Evolutionary conservation across 176 grass and related monocot genomes (phyloP).

Genomic region (Ampelocalamus luodianensis): DNA sequence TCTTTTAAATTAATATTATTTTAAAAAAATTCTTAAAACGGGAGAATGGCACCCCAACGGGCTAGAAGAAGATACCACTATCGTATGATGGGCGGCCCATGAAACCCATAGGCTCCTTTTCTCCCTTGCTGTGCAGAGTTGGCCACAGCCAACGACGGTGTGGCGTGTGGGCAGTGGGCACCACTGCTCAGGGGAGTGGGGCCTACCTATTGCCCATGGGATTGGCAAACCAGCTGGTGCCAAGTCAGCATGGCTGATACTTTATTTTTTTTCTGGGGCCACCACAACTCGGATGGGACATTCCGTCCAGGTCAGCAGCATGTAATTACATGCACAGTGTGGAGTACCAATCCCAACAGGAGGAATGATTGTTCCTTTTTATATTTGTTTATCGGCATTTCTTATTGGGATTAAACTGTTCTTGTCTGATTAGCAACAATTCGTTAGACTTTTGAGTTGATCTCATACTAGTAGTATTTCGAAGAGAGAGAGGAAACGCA

Average conservation of each 20-base stretch:
- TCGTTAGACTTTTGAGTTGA: background rate
- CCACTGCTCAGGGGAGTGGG: background rate
- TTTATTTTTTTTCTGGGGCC: constrained; percentile 17
- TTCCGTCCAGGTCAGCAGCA: constrained; percentile 32
- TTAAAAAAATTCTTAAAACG: too few species aligned
- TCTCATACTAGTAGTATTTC: background rate
- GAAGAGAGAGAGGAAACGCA: background rate
- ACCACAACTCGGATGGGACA: constrained; percentile 35
- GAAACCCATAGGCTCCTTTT: too few species aligned
- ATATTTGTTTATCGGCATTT: constrained; percentile 18
- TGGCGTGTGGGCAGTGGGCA: background rate
- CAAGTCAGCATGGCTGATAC: constrained; percentile 39
- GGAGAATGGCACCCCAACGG: too few species aligned
- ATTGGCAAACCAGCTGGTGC: constrained; percentile 36
- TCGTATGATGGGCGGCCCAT: too few species aligned
- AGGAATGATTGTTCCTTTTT: constrained; percentile 24
- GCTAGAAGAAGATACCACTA: too few species aligned
- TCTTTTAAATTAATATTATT: too few species aligned
- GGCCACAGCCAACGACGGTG: background rate
- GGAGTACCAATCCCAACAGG: constrained; percentile 9
- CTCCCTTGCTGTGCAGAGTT: background rate
- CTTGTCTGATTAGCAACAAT: too few species aligned
- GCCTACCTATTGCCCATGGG: background rate
- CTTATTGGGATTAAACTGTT: background rate
- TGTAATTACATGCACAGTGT: constrained; percentile 4